A percentile compares a stretch with the other conserved stretches of the same genome.
Evolutionary conservation across 495 filamentous ascomycete species (phyloP).

Genomic region (Margaritispora aquatica): DNA sequence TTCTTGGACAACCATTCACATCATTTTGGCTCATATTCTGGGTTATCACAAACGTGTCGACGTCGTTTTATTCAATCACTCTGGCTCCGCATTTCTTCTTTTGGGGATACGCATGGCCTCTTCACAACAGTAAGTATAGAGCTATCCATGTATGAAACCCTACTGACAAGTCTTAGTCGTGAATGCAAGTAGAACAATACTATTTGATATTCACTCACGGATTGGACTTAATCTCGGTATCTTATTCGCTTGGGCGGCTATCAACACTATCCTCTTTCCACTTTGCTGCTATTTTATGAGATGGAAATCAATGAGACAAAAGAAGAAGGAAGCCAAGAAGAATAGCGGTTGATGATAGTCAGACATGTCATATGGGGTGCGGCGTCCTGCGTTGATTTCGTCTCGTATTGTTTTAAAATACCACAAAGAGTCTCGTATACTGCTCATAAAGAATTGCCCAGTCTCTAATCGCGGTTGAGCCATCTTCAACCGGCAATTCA

Average conservation of each 20-base stretch:
- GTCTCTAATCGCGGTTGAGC: too few relatives aligned
- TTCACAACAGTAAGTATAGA: slow-evolving; percentile 39
- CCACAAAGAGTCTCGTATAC: too few relatives aligned
- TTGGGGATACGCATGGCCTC: slow-evolving; percentile 70
- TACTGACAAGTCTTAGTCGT: slow-evolving; percentile 40
- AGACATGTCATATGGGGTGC: not conserved
- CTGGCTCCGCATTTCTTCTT: slow-evolving; percentile 54
- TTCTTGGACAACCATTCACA: slow-evolving; percentile 61
- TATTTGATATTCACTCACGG: slow-evolving; percentile 56
- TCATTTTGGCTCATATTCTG: slow-evolving; percentile 70
- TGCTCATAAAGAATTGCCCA: too few relatives aligned
- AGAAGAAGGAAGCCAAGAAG: slow-evolving; percentile 21
- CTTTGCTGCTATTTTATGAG: slow-evolving; percentile 49
- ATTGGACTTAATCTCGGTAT: slow-evolving; percentile 62
- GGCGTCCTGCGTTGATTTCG: not conserved
- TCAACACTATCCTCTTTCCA: slow-evolving; percentile 54
- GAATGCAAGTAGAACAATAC: slow-evolving; percentile 52
- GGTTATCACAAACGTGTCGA: slow-evolving; percentile 66
- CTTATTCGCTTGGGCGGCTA: slow-evolving; percentile 52
- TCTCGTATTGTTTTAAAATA: not conserved
- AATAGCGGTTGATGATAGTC: not conserved
- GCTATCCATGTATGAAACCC: too few relatives aligned
- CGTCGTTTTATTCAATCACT: slow-evolving; percentile 56
- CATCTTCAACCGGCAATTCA: too few relatives aligned
- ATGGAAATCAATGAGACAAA: slow-evolving; percentile 51